Evolutionary conservation across 345 rosid genomes (phyloP).

Genomic region (Ceriops decandra): DNA sequence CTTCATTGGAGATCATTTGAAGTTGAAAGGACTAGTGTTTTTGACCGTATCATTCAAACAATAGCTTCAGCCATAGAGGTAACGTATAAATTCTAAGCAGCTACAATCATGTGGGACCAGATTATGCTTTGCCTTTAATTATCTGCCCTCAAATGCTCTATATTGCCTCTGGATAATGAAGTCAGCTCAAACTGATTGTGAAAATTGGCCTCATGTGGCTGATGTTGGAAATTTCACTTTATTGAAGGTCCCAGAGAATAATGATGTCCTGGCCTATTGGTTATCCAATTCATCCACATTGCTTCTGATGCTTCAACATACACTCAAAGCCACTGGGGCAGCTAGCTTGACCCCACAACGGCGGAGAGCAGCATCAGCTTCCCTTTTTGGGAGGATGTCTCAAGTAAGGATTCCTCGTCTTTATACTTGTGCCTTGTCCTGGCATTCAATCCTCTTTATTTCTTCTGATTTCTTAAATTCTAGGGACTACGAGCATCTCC

Average conservation of each 20-base stretch:
- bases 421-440: slow-evolving; percentile 7
- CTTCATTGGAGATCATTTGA: slow-evolving; percentile 99
- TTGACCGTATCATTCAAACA: slow-evolving; percentile 95
- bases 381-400: slow-evolving; percentile 98
- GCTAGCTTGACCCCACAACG: slow-evolving; percentile 97
- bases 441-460: slow-evolving; percentile 5
- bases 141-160: background rate
- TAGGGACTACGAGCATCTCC: slow-evolving; percentile 89
- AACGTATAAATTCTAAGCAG: slow-evolving; percentile 7
- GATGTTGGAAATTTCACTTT: slow-evolving; percentile 23
- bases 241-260: slow-evolving; percentile 75
- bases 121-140: background rate
- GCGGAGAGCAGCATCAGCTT: slow-evolving; percentile 79
- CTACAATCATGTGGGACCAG: background rate
- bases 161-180: slow-evolving; percentile 6
- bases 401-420: slow-evolving; percentile 50
- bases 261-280: slow-evolving; percentile 87
- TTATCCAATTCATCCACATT: slow-evolving; percentile 88
- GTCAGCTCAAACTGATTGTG: slow-evolving; percentile 11
- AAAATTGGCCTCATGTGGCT: slow-evolving; percentile 13
- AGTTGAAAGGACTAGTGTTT: slow-evolving; percentile 87
- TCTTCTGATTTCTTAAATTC: slow-evolving; percentile 22
- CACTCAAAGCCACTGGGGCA: slow-evolving; percentile 95
- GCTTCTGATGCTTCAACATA: slow-evolving; percentile 83
- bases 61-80: slow-evolving; percentile 90